Percentiles rank a stretch among this genome's conserved stretches.
Evolutionary conservation across 1,284 basidiomycete genomes (phyloP).

Genomic region (Tremellales sp.): DNA sequence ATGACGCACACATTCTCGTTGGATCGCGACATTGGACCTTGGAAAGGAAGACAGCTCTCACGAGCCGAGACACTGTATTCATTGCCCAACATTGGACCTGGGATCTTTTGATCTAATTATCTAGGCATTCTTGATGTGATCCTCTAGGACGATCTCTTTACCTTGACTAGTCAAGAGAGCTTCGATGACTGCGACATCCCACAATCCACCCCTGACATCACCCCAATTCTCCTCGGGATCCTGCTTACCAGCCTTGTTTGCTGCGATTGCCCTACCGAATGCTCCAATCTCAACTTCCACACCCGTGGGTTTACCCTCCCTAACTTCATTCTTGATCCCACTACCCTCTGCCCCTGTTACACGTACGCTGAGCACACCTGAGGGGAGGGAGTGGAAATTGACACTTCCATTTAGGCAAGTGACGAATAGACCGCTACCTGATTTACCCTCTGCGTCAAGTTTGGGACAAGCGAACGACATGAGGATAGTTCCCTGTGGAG

Average conservation of each 20-base stretch:
- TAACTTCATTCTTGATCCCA: constrained; percentile 51
- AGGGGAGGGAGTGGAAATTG: constrained; percentile 55
- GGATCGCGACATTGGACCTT: no score
- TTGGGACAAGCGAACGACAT: constrained; percentile 38
- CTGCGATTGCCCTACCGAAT: constrained; percentile 59
- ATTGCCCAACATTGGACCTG: no score
- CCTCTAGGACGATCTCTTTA: constrained; percentile 56
- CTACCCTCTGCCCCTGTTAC: constrained; percentile 32
- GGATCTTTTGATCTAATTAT: not conserved
- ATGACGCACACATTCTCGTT: no score
- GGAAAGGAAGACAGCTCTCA: no score
- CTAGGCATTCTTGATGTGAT: constrained; percentile 5
- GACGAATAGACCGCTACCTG: constrained; percentile 27
- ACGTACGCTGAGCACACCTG: constrained; percentile 2
- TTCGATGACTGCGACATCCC: constrained; percentile 71
- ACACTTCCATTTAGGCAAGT: constrained; percentile 46
- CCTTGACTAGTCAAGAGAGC: constrained; percentile 70
- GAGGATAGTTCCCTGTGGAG: constrained; percentile 34
- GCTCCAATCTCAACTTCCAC: constrained; percentile 59
- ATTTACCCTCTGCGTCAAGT: constrained; percentile 12
- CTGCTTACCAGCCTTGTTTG: constrained; percentile 27
- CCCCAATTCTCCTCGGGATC: constrained; percentile 26
- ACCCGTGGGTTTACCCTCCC: constrained; percentile 54
- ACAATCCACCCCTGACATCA: constrained; percentile 54
- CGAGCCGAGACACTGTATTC: no score